These are phyloP conservation scores for Mycena kentingensis DNA, from an alignment of 768 basidiomycete genomes.

Conservation along the genomic window DNA sequence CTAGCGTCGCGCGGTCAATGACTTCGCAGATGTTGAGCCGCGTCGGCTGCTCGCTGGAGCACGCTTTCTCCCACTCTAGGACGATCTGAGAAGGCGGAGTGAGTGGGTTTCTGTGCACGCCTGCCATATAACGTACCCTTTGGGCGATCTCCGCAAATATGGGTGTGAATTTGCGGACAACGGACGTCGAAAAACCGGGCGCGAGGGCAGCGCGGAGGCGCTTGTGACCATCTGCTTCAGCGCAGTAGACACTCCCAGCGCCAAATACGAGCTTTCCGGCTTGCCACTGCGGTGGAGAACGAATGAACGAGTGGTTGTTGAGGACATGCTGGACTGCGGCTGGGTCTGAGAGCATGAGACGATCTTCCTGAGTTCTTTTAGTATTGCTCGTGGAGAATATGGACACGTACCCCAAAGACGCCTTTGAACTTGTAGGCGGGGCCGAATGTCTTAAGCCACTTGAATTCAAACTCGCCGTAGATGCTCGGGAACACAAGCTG, in stretches of 20 bases:
- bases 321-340: constrained; percentile 13
- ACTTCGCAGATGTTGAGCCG: constrained; percentile 14
- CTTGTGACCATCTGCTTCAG: constrained; percentile 16
- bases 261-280: constrained; percentile 15
- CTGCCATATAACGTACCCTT: neutral
- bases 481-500: constrained; percentile 8
- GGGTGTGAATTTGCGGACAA: constrained; percentile 5
- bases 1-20: constrained; percentile 17
- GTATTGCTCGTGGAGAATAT: neutral
- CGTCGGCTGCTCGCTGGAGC: neutral
- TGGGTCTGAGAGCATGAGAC: constrained; percentile 15
- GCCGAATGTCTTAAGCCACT: constrained; percentile 15
- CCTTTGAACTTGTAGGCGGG: constrained; percentile 15
- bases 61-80: constrained; percentile 9
- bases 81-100: constrained; percentile 2
- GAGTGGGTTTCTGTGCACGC: neutral
- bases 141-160: constrained; percentile 13
- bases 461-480: constrained; percentile 16
- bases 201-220: constrained; percentile 14
- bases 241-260: constrained; percentile 14
- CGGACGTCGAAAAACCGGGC: constrained; percentile 9
- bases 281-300: constrained; percentile 7
- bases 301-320: constrained; percentile 10
- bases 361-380: constrained; percentile 7
- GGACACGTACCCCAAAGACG: constrained; percentile 10